These are phyloP conservation scores for Leccinum incarnatum DNA, from an alignment of 768 basidiomycete genomes.

Conservation along the genomic window DNA sequence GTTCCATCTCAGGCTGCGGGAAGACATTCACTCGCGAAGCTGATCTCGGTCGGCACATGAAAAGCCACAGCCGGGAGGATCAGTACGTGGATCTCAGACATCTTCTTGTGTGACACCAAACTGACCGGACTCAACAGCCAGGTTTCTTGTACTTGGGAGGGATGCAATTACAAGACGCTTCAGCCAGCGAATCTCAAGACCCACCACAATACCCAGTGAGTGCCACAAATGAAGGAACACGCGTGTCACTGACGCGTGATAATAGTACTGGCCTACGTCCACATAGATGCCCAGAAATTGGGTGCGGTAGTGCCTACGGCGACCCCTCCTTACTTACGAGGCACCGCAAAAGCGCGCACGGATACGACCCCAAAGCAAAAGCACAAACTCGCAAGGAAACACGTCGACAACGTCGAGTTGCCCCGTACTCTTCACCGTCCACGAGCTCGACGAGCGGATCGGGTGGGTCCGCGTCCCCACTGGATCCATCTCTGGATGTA, in stretches of 20 bases:
- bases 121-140: conserved; percentile 17
- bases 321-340: conserved; percentile 25
- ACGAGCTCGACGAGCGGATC: too few species aligned
- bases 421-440: too few species aligned
- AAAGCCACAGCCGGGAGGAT: conserved; percentile 17
- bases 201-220: conserved; percentile 32
- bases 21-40: conserved; percentile 18
- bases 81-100: conserved; percentile 18
- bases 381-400: background rate
- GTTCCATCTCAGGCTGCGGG: conserved; percentile 8
- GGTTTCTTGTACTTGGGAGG: conserved; percentile 17
- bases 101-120: background rate
- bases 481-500: background rate
- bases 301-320: conserved; percentile 5
- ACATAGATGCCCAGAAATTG: conserved; percentile 13
- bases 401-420: background rate
- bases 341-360: conserved; percentile 19
- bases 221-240: background rate
- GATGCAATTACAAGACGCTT: conserved; percentile 22
- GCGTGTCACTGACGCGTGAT: background rate
- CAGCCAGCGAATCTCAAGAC: conserved; percentile 28
- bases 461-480: too few species aligned
- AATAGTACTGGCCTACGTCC: conserved; percentile 13
- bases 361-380: conserved; percentile 13
- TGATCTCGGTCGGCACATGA: conserved; percentile 30